A percentile compares a stretch with the other conserved stretches of the same genome.
Evolutionary conservation across 352 stramenopile genomes (phyloP).

Genomic region (Peronospora belbahrii): DNA sequence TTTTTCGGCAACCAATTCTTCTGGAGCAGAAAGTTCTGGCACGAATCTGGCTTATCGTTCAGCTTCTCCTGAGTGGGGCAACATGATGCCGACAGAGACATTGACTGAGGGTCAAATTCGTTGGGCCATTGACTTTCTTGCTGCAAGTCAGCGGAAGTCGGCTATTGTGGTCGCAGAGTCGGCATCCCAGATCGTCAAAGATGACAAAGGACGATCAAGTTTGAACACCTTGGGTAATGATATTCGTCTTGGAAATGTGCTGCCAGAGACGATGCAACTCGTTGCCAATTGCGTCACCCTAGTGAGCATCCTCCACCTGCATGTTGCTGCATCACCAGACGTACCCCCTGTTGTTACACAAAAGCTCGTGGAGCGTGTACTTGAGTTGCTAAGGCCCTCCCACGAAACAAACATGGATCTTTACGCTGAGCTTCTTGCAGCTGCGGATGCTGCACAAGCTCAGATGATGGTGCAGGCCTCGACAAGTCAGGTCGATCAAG

Average conservation of each 20-base stretch:
- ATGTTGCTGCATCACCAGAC: slow-evolving; percentile 14
- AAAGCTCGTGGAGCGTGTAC: slow-evolving; percentile 52
- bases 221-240: slow-evolving; percentile 1
- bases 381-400: slow-evolving; percentile 47
- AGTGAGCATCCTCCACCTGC: slow-evolving; percentile 40
- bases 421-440: slow-evolving; percentile 40
- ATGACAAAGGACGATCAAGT: slow-evolving; percentile 9
- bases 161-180: slow-evolving; percentile 20
- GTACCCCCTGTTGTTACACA: slow-evolving; percentile 45
- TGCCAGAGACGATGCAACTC: slow-evolving; percentile 41
- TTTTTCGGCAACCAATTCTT: slow-evolving; percentile 14
- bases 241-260: slow-evolving; percentile 4
- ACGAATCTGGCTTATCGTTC: slow-evolving; percentile 3
- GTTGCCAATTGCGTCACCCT: slow-evolving; percentile 49
- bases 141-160: slow-evolving; percentile 34
- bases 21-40: neutral
- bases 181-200: slow-evolving; percentile 11
- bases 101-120: slow-evolving; percentile 50
- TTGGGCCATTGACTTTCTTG: slow-evolving; percentile 57
- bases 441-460: slow-evolving; percentile 27
- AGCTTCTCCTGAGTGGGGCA: slow-evolving; percentile 3
- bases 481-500: slow-evolving; percentile 8
- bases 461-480: slow-evolving; percentile 20
- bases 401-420: slow-evolving; percentile 59
- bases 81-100: slow-evolving; percentile 8